Base-by-base conservation (phyloP, 768 basidiomycete species). In the Butyriboletus loyo region DNA sequence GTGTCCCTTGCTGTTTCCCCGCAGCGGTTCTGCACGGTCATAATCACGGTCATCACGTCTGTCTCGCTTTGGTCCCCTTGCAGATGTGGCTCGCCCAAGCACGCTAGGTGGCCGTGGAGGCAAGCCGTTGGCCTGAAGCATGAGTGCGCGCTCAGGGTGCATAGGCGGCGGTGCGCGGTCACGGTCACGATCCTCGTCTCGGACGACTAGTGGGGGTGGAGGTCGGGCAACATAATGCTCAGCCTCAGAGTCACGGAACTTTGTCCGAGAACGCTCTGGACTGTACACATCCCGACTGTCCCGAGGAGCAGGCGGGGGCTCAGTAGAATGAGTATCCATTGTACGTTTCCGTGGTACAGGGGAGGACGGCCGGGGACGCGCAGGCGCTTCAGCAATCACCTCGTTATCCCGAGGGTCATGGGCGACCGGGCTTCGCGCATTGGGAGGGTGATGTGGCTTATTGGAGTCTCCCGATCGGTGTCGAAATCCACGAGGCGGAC, bases 101-200 rank as follows among this genome's bases (percentile, higher is more conserved):
- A 31, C 36, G 22, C 62, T 59, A 1, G 47, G 53, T 2, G 68
- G 68, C 39, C 68, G 59, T 7, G 70, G 70, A 1, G 68, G 70
- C 7, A 68, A 52, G 7, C 62, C 61, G 7, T 65, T 65, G 21
- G 8, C 53, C 30, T 71, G 70, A 7, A 70, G 50, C 55, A 69
- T 54, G 6, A 65, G 53, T 17, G 64, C 70, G 5, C 70, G 68
- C 25, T 69, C 68, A 4, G 66, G 70, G 41, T 71, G 68, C 53
- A 69, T 68, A 6, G 49, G 38, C 1, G 47, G 66, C 9, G 52
- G 50, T 21, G 43, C 57, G 21, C 54, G 61, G 4, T 55, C 52
- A 24, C 54, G 61, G 4, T 55, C 52, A 22, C 19, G 53, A 2
- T 47, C 55, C 11, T 56, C 56, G 3, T 55, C 58, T 40, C 36